phyloP scores from a whole-genome alignment of 352 stramenopile genomes.

The Globisporangium camurandrum region DNA sequence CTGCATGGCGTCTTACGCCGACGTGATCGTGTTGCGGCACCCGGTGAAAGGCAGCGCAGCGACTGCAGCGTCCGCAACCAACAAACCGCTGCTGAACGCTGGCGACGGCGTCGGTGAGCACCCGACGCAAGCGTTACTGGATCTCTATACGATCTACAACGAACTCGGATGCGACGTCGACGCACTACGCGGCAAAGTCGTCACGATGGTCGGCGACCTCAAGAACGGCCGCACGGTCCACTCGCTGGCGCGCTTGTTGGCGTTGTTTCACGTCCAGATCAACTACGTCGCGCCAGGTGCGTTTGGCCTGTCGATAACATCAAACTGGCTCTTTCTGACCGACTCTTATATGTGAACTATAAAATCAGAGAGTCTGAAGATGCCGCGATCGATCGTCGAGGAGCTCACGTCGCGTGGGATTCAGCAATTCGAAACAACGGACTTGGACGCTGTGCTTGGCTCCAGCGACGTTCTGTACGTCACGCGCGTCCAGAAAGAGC shows the following conservation, averaged over 20 bases:
- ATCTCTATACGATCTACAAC: conserved; percentile 96
- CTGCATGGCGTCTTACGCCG: conserved; percentile 94
- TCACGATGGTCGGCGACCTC: conserved; percentile 98
- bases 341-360: neutral
- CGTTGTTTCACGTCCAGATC: conserved; percentile 86
- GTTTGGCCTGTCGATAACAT: neutral
- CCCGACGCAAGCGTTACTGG: conserved; percentile 97
- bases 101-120: conserved; percentile 97
- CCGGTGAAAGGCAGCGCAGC: conserved; percentile 84
- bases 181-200: conserved; percentile 74
- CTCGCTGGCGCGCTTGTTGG: conserved; percentile 94
- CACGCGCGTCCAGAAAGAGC: conserved; percentile 97
- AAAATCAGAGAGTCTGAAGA: conserved; percentile 56
- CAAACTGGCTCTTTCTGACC: too few relatives aligned
- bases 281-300: conserved; percentile 88
- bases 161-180: conserved; percentile 62
- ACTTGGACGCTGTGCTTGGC: conserved; percentile 84
- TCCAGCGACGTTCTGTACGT: conserved; percentile 98
- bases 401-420: conserved; percentile 60
- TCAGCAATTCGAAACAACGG: conserved; percentile 77
- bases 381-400: conserved; percentile 80
- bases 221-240: conserved; percentile 99
- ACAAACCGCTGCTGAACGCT: conserved; percentile 93
- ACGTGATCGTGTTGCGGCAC: conserved; percentile 95
- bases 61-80: conserved; percentile 63